Conservation (phyloP, 495 filamentous ascomycete species). For the Neohortaea acidophila region DNA sequence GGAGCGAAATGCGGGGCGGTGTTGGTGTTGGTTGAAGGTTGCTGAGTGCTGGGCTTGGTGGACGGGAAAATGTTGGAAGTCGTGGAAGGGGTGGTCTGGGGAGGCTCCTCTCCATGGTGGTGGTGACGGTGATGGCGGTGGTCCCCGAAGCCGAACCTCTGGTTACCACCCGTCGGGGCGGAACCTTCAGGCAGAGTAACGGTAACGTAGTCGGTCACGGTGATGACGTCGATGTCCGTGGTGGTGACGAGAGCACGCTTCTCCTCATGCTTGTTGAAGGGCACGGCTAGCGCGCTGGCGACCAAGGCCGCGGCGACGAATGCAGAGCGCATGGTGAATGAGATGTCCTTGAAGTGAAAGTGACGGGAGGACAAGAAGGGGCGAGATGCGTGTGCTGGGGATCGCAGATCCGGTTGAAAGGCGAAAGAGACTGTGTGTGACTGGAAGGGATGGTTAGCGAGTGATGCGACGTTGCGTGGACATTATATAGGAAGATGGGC, state of each 20-base stretch:
- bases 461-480: too few species aligned
- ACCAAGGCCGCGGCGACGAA: conserved; percentile 46
- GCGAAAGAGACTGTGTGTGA: too few species aligned
- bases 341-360: background rate
- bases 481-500: too few species aligned
- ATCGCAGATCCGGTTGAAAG: conserved; percentile 5
- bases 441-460: too few species aligned
- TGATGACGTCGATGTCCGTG: conserved; percentile 41
- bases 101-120: too few species aligned
- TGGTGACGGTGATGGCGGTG: conserved; percentile 14
- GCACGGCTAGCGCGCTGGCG: conserved; percentile 43
- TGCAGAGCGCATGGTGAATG: conserved; percentile 48
- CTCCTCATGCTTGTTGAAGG: conserved; percentile 35
- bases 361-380: background rate
- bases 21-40: conserved; percentile 12
- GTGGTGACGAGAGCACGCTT: conserved; percentile 39
- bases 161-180: conserved; percentile 4
- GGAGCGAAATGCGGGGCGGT: conserved; percentile 4
- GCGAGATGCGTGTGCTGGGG: conserved; percentile 3
- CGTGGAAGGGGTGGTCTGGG: too few species aligned
- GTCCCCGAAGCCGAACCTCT: conserved; percentile 23
- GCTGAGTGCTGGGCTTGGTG: conserved; percentile 3
- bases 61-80: too few species aligned
- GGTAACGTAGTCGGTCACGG: conserved; percentile 21
- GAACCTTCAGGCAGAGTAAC: conserved; percentile 5